These are phyloP conservation scores for Boletus edulis DNA, from an alignment of 768 basidiomycete genomes.

Conservation along the genomic window DNA sequence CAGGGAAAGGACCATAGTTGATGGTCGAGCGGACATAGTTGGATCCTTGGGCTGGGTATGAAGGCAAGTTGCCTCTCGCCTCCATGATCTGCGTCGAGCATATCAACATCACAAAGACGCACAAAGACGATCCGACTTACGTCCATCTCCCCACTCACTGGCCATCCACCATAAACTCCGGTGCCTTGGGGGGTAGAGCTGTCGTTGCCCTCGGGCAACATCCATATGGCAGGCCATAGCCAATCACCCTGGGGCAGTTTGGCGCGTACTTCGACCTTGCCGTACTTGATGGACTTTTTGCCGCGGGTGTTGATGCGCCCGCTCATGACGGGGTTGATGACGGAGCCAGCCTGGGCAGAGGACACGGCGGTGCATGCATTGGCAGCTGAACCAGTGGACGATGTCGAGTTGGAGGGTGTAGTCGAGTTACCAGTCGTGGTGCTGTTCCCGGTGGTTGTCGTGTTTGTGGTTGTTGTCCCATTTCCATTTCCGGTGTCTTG, in stretches of 20 bases:
- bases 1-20: slow-evolving; percentile 61
- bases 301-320: slow-evolving; percentile 53
- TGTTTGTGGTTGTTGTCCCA: too few relatives aligned
- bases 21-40: slow-evolving; percentile 56
- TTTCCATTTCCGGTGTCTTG: slow-evolving; percentile 16
- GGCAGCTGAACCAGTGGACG: slow-evolving; percentile 6
- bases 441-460: background rate
- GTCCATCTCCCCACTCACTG: slow-evolving; percentile 56
- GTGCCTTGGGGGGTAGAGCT: slow-evolving; percentile 16
- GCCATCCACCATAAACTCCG: slow-evolving; percentile 41
- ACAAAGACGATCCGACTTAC: slow-evolving; percentile 32
- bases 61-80: slow-evolving; percentile 48
- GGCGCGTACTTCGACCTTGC: slow-evolving; percentile 58
- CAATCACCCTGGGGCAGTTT: slow-evolving; percentile 56
- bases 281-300: slow-evolving; percentile 49
- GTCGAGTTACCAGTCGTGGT: slow-evolving; percentile 18
- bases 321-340: slow-evolving; percentile 53
- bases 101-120: background rate
- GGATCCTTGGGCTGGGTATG: slow-evolving; percentile 41
- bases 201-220: slow-evolving; percentile 28
- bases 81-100: slow-evolving; percentile 45
- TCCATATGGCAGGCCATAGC: slow-evolving; percentile 34
- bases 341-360: slow-evolving; percentile 29
- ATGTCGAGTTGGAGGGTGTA: slow-evolving; percentile 18
- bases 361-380: slow-evolving; percentile 44